phyloP scores from a whole-genome alignment of 2,329 filamentous ascomycete genomes.

The Gaeumannomyces tritici region DNA sequence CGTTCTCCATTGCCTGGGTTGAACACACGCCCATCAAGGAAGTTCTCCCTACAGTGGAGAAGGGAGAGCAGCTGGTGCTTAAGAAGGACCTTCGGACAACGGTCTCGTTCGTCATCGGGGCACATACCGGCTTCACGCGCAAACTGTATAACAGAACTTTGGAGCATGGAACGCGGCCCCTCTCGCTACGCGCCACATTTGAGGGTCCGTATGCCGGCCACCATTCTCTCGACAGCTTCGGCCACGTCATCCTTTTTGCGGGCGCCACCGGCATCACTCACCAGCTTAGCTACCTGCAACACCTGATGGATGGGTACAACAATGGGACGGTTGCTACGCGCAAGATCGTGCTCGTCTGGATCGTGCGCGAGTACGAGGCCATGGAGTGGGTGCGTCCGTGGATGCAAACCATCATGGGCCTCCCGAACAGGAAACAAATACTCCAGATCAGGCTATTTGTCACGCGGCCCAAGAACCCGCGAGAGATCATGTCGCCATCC shows the following conservation, averaged over 20 bases:
- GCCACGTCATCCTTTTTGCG: conserved; percentile 82
- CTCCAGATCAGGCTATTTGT: conserved; percentile 84
- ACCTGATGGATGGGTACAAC: conserved; percentile 61
- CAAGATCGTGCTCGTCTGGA: conserved; percentile 78
- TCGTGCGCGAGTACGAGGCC: conserved; percentile 80
- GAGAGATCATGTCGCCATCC: conserved; percentile 67
- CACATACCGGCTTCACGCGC: conserved; percentile 81
- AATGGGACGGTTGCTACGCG: conserved; percentile 69
- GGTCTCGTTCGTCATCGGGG: conserved; percentile 77
- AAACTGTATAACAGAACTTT: conserved; percentile 65
- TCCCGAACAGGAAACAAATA: conserved; percentile 73
- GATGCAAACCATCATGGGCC: conserved; percentile 64
- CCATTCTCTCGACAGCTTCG: conserved; percentile 83
- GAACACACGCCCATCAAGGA: conserved; percentile 38
- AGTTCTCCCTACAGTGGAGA: conserved; percentile 19
- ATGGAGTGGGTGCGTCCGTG: conserved; percentile 90
- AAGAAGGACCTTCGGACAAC: conserved; percentile 36
- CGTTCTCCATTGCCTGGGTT: conserved; percentile 71
- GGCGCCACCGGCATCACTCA: conserved; percentile 94
- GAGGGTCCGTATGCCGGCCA: conserved; percentile 86
- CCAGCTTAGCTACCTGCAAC: conserved; percentile 78
- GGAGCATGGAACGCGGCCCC: conserved; percentile 36
- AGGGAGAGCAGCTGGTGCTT: conserved; percentile 16
- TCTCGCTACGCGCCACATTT: conserved; percentile 62
- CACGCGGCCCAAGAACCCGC: conserved; percentile 75